These are phyloP conservation scores for Penicillium sp. DNA, from an alignment of 2,329 filamentous ascomycete species.

Conservation along the genomic window DNA sequence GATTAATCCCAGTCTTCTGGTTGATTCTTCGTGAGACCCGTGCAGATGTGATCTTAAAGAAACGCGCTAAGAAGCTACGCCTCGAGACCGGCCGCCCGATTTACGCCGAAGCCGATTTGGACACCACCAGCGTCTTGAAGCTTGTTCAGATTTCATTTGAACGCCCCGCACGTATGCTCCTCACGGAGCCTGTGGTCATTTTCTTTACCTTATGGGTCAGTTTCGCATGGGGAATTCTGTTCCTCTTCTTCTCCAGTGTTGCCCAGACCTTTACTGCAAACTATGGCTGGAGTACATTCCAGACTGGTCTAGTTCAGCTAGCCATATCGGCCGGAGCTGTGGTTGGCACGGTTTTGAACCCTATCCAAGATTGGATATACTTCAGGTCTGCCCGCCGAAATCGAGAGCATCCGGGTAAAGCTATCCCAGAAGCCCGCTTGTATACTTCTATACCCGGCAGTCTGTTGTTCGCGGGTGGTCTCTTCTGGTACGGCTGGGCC, in stretches of 20 bases:
- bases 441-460: conserved; percentile 45
- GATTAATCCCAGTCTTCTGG: conserved; percentile 42
- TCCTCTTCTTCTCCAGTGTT: conserved; percentile 43
- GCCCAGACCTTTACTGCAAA: conserved; percentile 41
- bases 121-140: conserved; percentile 21
- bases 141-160: conserved; percentile 42
- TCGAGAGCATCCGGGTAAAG: conserved; percentile 36
- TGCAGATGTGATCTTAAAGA: conserved; percentile 42
- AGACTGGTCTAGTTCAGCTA: conserved; percentile 42
- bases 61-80: conserved; percentile 41
- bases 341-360: conserved; percentile 43
- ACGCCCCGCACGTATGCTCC: conserved; percentile 39
- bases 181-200: conserved; percentile 44
- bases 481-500: conserved; percentile 40
- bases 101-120: conserved; percentile 28
- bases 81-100: conserved; percentile 33
- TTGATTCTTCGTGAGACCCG: conserved; percentile 44
- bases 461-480: conserved; percentile 33
- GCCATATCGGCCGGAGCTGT: conserved; percentile 44
- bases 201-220: conserved; percentile 47
- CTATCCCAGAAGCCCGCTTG: conserved; percentile 45
- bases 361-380: conserved; percentile 37
- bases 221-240: conserved; percentile 47
- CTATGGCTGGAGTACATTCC: conserved; percentile 36
- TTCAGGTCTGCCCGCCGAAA: conserved; percentile 26